phyloP scores from a whole-genome alignment of 148 eudicot genomes.

The Chenopodium quinoa region DNA sequence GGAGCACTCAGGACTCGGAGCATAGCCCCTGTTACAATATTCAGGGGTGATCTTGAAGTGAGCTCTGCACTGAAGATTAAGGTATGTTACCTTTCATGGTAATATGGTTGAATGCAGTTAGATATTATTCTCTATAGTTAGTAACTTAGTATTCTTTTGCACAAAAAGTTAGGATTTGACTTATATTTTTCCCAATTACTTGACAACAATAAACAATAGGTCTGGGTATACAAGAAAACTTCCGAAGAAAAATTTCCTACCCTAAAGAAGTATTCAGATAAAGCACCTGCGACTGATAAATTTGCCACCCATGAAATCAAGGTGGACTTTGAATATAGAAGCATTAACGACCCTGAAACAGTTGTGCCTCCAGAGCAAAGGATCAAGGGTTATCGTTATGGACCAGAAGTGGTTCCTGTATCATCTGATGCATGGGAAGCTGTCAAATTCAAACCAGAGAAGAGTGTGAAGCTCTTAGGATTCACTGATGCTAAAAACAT shows the following conservation, averaged over 20 bases:
- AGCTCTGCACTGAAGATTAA: constrained; percentile 74
- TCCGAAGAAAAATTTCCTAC: constrained; percentile 89
- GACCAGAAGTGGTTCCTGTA: constrained; percentile 95
- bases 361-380: constrained; percentile 92
- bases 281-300: constrained; percentile 89
- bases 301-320: constrained; percentile 95
- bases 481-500: constrained; percentile 83
- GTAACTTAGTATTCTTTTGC: background rate
- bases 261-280: constrained; percentile 91
- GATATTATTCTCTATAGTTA: background rate
- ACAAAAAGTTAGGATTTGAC: background rate
- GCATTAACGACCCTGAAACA: constrained; percentile 58
- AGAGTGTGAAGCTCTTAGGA: constrained; percentile 91
- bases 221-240: constrained; percentile 99
- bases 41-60: constrained; percentile 89
- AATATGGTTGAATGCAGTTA: background rate
- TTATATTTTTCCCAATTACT: background rate
- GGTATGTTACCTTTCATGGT: constrained; percentile 40
- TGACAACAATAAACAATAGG: constrained; percentile 36
- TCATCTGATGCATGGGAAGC: constrained; percentile 94
- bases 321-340: constrained; percentile 83
- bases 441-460: constrained; percentile 91
- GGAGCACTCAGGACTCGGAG: constrained; percentile 94
- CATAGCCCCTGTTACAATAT: constrained; percentile 82
- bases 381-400: constrained; percentile 94